Conservation (phyloP, 371 early-diverging fungal genomes). For the Polyrhizophydium stewartii region DNA sequence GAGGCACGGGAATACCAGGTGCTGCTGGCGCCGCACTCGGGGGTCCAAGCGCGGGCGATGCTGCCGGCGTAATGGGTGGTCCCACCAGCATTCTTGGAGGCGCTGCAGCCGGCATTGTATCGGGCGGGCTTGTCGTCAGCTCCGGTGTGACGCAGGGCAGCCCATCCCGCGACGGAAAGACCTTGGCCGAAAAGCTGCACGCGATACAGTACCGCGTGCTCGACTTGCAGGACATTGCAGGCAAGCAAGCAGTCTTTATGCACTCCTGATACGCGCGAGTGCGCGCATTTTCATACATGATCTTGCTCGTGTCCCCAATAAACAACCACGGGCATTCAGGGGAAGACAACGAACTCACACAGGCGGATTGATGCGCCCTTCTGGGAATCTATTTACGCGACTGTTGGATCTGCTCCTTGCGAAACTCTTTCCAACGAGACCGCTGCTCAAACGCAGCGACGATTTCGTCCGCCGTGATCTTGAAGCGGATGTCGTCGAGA, state of each 20-base stretch:
- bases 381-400: no score
- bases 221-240: constrained; percentile 39
- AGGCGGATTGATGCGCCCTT: no score
- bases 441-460: no score
- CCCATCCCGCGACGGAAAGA: constrained; percentile 19
- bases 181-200: constrained; percentile 37
- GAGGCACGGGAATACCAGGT: background rate
- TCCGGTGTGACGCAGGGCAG: constrained; percentile 9
- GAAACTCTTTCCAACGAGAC: no score
- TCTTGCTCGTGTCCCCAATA: background rate
- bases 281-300: background rate
- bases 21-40: background rate
- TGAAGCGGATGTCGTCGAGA: no score
- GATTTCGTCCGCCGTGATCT: no score
- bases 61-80: background rate
- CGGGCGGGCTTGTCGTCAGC: background rate
- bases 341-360: no score
- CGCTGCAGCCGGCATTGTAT: background rate
- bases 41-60: background rate
- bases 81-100: background rate
- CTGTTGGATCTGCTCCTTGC: no score
- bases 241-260: no score
- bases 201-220: constrained; percentile 36
- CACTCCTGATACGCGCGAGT: background rate
- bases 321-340: no score